These are phyloP conservation scores for Halophytophthora polymorphica DNA, from an alignment of 352 stramenopile genomes.

Conservation along the genomic window DNA sequence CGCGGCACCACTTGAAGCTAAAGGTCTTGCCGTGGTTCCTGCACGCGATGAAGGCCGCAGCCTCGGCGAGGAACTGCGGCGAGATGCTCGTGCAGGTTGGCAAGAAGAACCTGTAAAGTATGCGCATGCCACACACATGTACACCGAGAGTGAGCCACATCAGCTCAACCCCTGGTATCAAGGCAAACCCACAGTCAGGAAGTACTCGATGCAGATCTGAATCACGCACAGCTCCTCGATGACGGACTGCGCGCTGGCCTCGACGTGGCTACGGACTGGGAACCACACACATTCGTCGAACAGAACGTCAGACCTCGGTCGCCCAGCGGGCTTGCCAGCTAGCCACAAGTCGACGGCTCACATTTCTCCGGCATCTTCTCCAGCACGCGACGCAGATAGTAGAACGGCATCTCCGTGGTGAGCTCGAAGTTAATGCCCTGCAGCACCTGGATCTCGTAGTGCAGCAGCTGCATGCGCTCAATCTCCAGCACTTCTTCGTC, in stretches of 20 bases:
- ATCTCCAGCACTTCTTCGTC: conserved; percentile 86
- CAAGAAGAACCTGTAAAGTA: conserved; percentile 53
- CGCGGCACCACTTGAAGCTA: conserved; percentile 73
- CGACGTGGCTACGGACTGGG: conserved; percentile 49
- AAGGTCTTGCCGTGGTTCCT: conserved; percentile 76
- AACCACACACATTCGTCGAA: not conserved
- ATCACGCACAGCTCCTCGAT: conserved; percentile 64
- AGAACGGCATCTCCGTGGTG: conserved; percentile 77
- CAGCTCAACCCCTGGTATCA: conserved; percentile 2
- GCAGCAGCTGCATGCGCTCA: conserved; percentile 78
- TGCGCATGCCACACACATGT: not conserved
- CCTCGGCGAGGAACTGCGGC: conserved; percentile 60
- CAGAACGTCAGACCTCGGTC: conserved; percentile 1
- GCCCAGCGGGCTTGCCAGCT: not conserved
- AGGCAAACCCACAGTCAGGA: not conserved
- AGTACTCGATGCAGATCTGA: not conserved
- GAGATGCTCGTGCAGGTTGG: conserved; percentile 54
- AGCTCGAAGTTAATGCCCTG: conserved; percentile 82
- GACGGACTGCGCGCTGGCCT: conserved; percentile 44
- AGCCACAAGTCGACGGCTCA: conserved; percentile 16
- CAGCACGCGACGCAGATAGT: conserved; percentile 53
- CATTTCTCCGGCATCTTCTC: conserved; percentile 77
- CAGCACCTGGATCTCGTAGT: conserved; percentile 84
- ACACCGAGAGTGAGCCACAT: not conserved
- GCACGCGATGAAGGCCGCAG: conserved; percentile 72